Evolutionary conservation across 441 rosid genomes (phyloP).

Genomic region (Syzygium syzygioides): DNA sequence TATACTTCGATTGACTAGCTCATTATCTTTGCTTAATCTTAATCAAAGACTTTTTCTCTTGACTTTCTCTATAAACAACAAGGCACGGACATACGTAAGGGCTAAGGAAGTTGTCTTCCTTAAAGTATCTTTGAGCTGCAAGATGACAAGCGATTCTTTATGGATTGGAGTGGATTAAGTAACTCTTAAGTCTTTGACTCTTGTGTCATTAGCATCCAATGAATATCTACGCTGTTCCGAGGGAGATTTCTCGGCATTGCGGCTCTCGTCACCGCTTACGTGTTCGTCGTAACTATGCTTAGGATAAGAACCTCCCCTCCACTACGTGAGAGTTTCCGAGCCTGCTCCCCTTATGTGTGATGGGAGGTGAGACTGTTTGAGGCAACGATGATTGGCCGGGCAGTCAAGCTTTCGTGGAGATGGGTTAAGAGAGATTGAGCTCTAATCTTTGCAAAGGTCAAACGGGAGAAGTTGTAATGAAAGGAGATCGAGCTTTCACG

Average conservation of each 20-base stretch:
- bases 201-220: neutral
- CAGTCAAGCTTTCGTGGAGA: neutral
- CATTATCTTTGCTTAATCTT: neutral
- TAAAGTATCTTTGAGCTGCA: neutral
- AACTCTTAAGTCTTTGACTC: neutral
- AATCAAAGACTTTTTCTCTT: neutral
- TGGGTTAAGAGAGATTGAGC: neutral
- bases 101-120: neutral
- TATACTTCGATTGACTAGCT: neutral
- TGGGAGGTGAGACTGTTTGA: neutral
- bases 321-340: neutral
- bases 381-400: neutral
- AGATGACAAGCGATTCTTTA: neutral
- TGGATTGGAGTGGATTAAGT: neutral
- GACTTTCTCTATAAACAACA: neutral
- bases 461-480: fast-evolving
- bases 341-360: neutral
- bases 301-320: neutral
- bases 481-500: neutral
- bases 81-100: neutral
- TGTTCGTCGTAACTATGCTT: neutral
- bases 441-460: neutral
- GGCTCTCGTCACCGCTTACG: neutral
- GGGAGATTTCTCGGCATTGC: neutral
- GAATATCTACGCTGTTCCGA: neutral